Conservation (phyloP, 192 early-diverging fungal genomes). For the Spizellomyces punctatus region DNA sequence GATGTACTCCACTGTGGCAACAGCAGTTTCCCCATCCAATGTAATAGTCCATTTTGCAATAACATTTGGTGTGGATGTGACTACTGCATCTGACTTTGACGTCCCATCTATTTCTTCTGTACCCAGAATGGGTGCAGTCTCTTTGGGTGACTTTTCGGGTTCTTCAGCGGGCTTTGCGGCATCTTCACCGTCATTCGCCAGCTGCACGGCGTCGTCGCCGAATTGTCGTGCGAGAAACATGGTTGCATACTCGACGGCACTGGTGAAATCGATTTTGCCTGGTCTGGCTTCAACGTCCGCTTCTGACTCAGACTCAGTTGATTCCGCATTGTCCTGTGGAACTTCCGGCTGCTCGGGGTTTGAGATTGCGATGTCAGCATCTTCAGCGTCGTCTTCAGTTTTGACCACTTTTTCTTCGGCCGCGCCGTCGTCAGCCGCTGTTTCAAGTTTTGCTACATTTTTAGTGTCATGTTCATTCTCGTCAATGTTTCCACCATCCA, state of each 20-base stretch:
- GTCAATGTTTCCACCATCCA: no score
- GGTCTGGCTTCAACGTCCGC: not conserved
- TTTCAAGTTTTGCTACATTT: not conserved
- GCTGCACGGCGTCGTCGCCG: slow-evolving; percentile 4
- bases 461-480: not conserved
- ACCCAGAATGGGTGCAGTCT: not conserved
- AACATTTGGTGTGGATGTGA: no score
- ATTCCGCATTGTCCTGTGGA: no score
- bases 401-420: not conserved
- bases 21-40: slow-evolving; percentile 1
- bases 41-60: slow-evolving; percentile 1
- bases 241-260: not conserved
- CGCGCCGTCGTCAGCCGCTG: not conserved
- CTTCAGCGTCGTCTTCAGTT: not conserved
- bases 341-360: not conserved
- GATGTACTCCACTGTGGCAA: not conserved
- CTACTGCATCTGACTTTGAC: not conserved
- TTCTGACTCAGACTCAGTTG: no score
- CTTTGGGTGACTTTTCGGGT: not conserved
- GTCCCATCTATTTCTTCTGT: not conserved
- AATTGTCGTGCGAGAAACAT: not conserved
- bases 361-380: not conserved
- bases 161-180: no score
- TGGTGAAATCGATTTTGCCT: not conserved
- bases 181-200: not conserved